A percentile compares a stretch with the other conserved stretches of the same genome.
These are phyloP conservation scores for Stemphylium lycopersici DNA, from an alignment of 2,329 filamentous ascomycete species.

Conservation along the genomic window DNA sequence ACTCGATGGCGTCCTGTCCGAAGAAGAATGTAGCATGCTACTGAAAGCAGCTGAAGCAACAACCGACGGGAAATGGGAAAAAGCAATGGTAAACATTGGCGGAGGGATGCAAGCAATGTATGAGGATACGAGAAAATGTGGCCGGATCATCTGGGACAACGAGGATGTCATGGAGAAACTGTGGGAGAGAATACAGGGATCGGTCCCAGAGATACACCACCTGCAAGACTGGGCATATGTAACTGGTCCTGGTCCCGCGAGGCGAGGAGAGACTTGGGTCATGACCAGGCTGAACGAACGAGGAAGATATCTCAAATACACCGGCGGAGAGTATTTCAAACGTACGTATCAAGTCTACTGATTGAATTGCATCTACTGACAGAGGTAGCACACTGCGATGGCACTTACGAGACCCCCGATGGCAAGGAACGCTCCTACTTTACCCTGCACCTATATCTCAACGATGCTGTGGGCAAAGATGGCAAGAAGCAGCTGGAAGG, in stretches of 20 bases:
- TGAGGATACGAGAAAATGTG: slow-evolving; percentile 69
- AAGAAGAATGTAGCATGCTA: slow-evolving; percentile 63
- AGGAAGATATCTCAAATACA: slow-evolving; percentile 77
- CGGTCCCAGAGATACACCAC: slow-evolving; percentile 57
- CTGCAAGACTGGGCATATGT: slow-evolving; percentile 47
- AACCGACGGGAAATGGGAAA: slow-evolving; percentile 61
- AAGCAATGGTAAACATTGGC: slow-evolving; percentile 72
- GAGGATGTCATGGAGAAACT: slow-evolving; percentile 66
- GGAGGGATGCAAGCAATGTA: slow-evolving; percentile 64
- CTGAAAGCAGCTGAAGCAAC: slow-evolving; percentile 41
- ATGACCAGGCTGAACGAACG: slow-evolving; percentile 69
- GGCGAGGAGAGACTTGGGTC: slow-evolving; percentile 52
- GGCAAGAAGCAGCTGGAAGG: slow-evolving; percentile 52
- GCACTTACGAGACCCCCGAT: slow-evolving; percentile 64
- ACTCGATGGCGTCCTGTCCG: slow-evolving; percentile 67
- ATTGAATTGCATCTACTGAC: slow-evolving; percentile 17
- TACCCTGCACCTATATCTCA: slow-evolving; percentile 64
- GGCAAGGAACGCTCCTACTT: slow-evolving; percentile 58
- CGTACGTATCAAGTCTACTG: slow-evolving; percentile 34
- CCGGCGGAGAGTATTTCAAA: slow-evolving; percentile 73
- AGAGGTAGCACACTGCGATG: slow-evolving; percentile 68
- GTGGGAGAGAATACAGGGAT: slow-evolving; percentile 61
- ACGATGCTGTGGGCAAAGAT: slow-evolving; percentile 47
- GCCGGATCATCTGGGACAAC: slow-evolving; percentile 78
- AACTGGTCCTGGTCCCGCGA: slow-evolving; percentile 54